Base-by-base conservation (phyloP, 2,329 filamentous ascomycete species). In the Fusarium compactum region DNA sequence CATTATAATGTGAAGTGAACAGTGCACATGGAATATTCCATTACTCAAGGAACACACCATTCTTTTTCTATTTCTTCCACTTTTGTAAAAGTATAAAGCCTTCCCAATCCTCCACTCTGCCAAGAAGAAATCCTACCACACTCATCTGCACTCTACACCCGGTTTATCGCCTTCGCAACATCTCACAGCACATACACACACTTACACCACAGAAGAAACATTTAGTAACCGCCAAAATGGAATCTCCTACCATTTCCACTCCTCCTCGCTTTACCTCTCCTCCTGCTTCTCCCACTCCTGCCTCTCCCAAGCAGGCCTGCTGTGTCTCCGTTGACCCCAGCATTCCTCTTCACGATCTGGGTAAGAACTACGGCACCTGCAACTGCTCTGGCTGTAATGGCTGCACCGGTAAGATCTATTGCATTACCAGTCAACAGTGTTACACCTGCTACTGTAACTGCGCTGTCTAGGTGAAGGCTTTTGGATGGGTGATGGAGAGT, bases 371-470 rank as follows among this genome's bases (percentile, higher is more conserved):
- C 12, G 58, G 40, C 3, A 53, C 34, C 25, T 64, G 61, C 8
- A 40, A 22, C 0, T 64, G 61, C 3, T 3, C 25, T 6, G 61
- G 59, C 0, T 64, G 59, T 9, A 18, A 22, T 9, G 50, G 59
- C 1, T 64, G 61, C 12, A 56, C 8, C 2, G 6, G 30, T 1
- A 15, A 48, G 6, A 40, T 64, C 6, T 64, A 64, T 11, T 64
- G 59, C 11, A 58, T 64, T 15, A 9, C 20, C 4, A 64, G 43
- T 8, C 27, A 48, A 5, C 61, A 64, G 43, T 64, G 50, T 20
- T 64, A 64, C 18, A 15, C 16, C 5, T 64, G 59, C 20, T 64
- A 64, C 22, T 44, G 34, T 20, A 30, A 64, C 11, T 64, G 59
- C 6, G 14, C 16, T 2, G 43, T 64, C 8, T 64, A 32, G 22